phyloP scores from a whole-genome alignment of 1,139 yeast species.

The Pichia sp. region DNA sequence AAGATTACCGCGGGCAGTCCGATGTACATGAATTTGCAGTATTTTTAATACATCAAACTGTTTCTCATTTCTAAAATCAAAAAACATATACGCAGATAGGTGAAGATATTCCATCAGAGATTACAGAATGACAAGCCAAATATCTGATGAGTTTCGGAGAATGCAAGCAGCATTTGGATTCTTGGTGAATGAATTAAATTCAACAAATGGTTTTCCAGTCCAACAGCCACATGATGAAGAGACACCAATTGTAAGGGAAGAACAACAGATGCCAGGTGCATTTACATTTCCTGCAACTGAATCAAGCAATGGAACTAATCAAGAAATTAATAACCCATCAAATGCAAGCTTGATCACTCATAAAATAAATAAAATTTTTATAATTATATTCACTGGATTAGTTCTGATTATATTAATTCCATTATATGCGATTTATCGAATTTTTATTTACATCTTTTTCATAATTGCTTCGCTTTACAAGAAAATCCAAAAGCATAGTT shows the following conservation, averaged over 20 bases:
- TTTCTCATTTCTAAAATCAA: no score
- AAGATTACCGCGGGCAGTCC: no score
- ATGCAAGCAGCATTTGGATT: slow-evolving; percentile 6
- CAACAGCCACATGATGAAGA: slow-evolving; percentile 9
- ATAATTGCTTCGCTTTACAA: slow-evolving; percentile 22
- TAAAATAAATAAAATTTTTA: neutral
- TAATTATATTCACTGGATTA: neutral
- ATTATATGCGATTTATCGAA: slow-evolving; percentile 20
- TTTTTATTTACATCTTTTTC: slow-evolving; percentile 17
- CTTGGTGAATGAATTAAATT: slow-evolving; percentile 3
- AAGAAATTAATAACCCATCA: neutral
- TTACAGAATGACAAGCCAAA: slow-evolving; percentile 1
- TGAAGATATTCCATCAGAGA: no score
- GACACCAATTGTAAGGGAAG: slow-evolving; percentile 1
- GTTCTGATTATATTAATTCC: slow-evolving; percentile 16
- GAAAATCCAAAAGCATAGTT: slow-evolving; percentile 18
- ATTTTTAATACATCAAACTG: no score
- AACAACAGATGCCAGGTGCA: slow-evolving; percentile 14
- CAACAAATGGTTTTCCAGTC: neutral
- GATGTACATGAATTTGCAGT: no score
- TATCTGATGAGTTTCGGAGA: slow-evolving; percentile 7
- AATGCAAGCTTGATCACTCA: neutral
- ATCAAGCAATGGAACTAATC: neutral
- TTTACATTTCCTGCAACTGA: neutral
- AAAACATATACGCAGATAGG: no score